A percentile compares a stretch with the other conserved stretches of the same genome.
These are phyloP conservation scores for Alloascoidea africana DNA, from an alignment of 805 yeast genomes.

Conservation along the genomic window DNA sequence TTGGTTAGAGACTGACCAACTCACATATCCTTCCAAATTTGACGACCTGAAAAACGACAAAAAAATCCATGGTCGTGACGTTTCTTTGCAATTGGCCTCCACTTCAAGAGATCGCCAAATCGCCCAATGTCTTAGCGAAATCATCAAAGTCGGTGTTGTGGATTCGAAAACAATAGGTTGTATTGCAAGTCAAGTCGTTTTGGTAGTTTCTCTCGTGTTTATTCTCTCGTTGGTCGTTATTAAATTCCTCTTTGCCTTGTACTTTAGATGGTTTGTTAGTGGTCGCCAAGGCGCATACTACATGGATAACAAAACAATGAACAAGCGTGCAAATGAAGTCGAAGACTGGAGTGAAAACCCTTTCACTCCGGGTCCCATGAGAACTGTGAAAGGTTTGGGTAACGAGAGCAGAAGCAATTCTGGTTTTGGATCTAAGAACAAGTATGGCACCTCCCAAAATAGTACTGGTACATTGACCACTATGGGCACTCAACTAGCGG, in stretches of 20 bases:
- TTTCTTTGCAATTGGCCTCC: slow-evolving; percentile 55
- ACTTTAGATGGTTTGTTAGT: slow-evolving; percentile 75
- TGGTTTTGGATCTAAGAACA: too few species aligned
- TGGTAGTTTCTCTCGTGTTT: slow-evolving; percentile 68
- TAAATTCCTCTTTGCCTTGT: slow-evolving; percentile 77
- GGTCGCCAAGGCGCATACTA: slow-evolving; percentile 67
- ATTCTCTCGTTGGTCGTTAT: slow-evolving; percentile 65
- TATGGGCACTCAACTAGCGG: slow-evolving; percentile 1
- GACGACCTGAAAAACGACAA: slow-evolving; percentile 41
- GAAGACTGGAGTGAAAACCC: slow-evolving; percentile 80
- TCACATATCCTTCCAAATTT: slow-evolving; percentile 61
- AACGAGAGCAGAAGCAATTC: background rate
- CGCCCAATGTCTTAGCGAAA: slow-evolving; percentile 75
- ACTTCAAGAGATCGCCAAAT: slow-evolving; percentile 50
- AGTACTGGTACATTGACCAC: background rate
- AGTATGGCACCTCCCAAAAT: too few species aligned
- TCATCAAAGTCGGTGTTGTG: slow-evolving; percentile 75
- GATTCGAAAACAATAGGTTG: slow-evolving; percentile 90
- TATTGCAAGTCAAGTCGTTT: slow-evolving; percentile 75
- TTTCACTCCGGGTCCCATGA: slow-evolving; percentile 17
- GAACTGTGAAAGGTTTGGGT: slow-evolving; percentile 10
- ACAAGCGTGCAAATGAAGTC: slow-evolving; percentile 45
- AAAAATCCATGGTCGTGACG: slow-evolving; percentile 59
- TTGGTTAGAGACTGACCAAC: slow-evolving; percentile 59
- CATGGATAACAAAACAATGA: slow-evolving; percentile 43